Conservation (phyloP, 2,329 filamentous ascomycete species). For the Penicillium oxalicum region DNA sequence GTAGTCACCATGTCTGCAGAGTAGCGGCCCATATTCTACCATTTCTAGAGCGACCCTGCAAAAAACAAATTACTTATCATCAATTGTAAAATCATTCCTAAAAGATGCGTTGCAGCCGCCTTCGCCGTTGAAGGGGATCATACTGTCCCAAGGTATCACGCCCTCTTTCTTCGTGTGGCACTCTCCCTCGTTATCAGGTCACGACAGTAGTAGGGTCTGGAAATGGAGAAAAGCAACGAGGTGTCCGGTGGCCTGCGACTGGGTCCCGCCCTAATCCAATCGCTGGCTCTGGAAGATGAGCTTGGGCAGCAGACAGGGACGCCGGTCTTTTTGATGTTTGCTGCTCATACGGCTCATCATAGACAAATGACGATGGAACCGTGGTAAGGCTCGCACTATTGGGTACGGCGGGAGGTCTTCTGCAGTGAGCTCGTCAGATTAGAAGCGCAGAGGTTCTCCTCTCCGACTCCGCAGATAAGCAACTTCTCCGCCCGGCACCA, state of each 20-base stretch:
- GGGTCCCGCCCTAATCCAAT: neutral
- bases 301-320: too few relatives aligned
- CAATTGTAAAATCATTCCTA: too few relatives aligned
- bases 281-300: neutral
- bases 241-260: neutral
- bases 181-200: neutral
- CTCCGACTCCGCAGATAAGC: constrained; percentile 1
- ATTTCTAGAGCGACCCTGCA: too few relatives aligned
- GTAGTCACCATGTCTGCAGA: too few relatives aligned
- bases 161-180: too few relatives aligned
- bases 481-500: constrained; percentile 3
- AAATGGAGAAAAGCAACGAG: neutral
- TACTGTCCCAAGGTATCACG: too few relatives aligned
- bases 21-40: too few relatives aligned
- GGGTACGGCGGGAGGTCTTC: neutral
- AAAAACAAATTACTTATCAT: too few relatives aligned
- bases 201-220: neutral
- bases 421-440: neutral
- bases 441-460: neutral
- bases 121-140: too few relatives aligned
- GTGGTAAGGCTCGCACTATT: neutral
- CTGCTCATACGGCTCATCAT: too few relatives aligned
- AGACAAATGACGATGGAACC: too few relatives aligned
- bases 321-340: neutral
- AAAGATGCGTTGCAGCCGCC: too few relatives aligned